A percentile compares a stretch with the other conserved stretches of the same genome.
Conservation (phyloP, 257 asterid species). For the Scutellaria galericulata region DNA sequence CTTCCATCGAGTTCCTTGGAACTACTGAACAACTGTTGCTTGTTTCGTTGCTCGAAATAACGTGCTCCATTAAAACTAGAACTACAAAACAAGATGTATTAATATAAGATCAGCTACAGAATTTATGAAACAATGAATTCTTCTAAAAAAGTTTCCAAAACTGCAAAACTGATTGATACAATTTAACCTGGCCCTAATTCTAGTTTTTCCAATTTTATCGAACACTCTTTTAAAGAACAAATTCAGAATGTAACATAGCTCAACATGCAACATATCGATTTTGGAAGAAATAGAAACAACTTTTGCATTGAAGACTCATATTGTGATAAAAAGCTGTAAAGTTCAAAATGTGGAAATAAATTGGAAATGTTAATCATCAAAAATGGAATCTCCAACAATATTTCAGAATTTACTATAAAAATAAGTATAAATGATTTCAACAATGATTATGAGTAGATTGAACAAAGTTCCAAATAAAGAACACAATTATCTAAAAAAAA, state of each 20-base stretch:
- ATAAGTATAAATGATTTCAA: too few relatives aligned
- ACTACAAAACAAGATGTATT: background rate
- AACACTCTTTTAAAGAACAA: background rate
- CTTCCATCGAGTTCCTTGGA: constrained; percentile 47
- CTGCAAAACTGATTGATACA: background rate
- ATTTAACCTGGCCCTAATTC: background rate
- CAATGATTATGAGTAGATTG: too few relatives aligned
- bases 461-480: too few relatives aligned
- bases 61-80: constrained; percentile 49
- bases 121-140: background rate
- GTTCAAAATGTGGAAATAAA: too few relatives aligned
- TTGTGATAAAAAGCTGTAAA: too few relatives aligned
- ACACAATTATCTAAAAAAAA: too few relatives aligned
- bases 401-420: too few relatives aligned
- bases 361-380: too few relatives aligned
- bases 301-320: background rate
- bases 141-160: background rate
- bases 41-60: constrained; percentile 35
- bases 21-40: constrained; percentile 35
- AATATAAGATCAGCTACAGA: constrained; percentile 13
- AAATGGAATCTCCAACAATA: too few relatives aligned
- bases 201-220: too few relatives aligned
- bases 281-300: background rate
- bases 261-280: background rate
- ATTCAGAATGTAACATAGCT: background rate